phyloP scores from a whole-genome alignment of 805 yeast species.

The Hanseniaspora jakobsenii region DNA sequence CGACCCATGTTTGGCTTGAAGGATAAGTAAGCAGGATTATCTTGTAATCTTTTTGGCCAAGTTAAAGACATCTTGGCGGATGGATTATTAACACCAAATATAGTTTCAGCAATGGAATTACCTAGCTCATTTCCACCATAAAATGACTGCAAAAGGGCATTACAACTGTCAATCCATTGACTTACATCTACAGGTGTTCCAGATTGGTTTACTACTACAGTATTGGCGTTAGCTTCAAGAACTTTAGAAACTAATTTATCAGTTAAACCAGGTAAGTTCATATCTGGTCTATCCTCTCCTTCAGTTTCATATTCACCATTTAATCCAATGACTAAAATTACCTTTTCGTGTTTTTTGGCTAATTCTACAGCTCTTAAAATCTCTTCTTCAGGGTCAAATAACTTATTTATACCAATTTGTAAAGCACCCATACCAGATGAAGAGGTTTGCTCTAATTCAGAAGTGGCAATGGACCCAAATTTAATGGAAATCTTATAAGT shows the following conservation, averaged over 20 bases:
- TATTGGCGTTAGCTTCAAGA: constrained; percentile 37
- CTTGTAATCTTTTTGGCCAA: constrained; percentile 40
- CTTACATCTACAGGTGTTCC: constrained; percentile 52
- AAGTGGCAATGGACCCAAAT: constrained; percentile 41
- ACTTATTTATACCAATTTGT: constrained; percentile 27
- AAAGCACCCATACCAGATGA: constrained; percentile 30
- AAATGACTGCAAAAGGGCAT: constrained; percentile 41
- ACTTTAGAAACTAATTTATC: constrained; percentile 37
- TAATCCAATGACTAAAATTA: constrained; percentile 40
- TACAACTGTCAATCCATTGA: constrained; percentile 39
- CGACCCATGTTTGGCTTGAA: constrained; percentile 41
- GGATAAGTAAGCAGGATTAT: constrained; percentile 46
- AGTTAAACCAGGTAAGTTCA: constrained; percentile 41
- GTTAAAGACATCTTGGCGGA: constrained; percentile 46
- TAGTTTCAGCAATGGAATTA: constrained; percentile 46
- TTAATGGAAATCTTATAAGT: constrained; percentile 37
- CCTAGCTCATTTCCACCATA: constrained; percentile 50
- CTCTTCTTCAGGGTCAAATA: constrained; percentile 25
- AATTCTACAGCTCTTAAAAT: constrained; percentile 35
- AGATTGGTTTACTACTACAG: constrained; percentile 44
- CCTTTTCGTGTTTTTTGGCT: constrained; percentile 44
- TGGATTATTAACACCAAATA: constrained; percentile 51
- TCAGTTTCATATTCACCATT: constrained; percentile 49
- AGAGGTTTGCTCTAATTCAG: constrained; percentile 20
- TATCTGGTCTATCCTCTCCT: constrained; percentile 41